Base-by-base conservation (phyloP, 768 basidiomycete genomes). In the Suillus clintonianus region DNA sequence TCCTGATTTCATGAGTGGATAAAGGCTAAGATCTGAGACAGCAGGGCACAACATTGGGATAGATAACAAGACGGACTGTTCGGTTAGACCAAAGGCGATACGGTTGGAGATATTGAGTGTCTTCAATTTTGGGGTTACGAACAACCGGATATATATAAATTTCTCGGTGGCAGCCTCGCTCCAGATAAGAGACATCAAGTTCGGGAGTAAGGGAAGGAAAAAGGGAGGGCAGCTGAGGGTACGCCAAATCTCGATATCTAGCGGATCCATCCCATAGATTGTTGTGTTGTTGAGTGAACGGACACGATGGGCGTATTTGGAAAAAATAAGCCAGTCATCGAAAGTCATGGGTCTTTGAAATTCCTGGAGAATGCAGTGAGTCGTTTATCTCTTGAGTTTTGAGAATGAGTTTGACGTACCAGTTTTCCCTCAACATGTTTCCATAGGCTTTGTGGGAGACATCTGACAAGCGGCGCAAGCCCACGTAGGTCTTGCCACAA, bases 291-390 rank as follows among this genome's bases (percentile, higher is more conserved):
- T 34, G 1, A 15, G 34, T 32, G 10, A 11, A 39, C 65, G 73
- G 48, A 74, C 39, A 2, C 55, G 55, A 6, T 56, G 10, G 36
- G 24, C 24, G 7, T 56, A 56, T 24, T 56, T 39, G 22, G 36
- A 34, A 37, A 56, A 56, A 10, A 37, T 37, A 15, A 22, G 17
- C 36, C 36, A 56, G 24, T 56, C 55, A 19, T 39, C 24, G 9
- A 39, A 6, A 1, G 24, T 56, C 55, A 39, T 39, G 37, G 55
- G 5, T 11, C 55, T 56, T 27, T 19, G 22, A 56, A 56, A 56
- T 17, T 37, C 14, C 54, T 56, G 14, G 17, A 10, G 14, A 13
- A 6, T 11, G 19, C 1, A 17, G 9, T 39, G 5, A 56, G 39
- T 56, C 17, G 15, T 2, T 39, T 9, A 17, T 39, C 24, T 56